Evolutionary conservation across 495 filamentous ascomycete genomes (phyloP).

Genomic region (Cercophora scortea): DNA sequence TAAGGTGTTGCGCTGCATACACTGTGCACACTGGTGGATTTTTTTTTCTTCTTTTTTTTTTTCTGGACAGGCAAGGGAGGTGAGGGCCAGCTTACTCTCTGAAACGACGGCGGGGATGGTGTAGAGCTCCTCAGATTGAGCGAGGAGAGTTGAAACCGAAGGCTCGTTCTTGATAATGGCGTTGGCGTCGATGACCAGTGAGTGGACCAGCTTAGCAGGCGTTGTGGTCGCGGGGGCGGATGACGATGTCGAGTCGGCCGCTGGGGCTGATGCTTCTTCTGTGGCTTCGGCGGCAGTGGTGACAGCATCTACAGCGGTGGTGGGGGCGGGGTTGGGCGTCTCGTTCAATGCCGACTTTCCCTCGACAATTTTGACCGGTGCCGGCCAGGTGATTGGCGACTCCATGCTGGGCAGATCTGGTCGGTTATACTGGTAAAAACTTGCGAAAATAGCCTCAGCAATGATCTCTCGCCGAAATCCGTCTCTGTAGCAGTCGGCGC

Average conservation of each 20-base stretch:
- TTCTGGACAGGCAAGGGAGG: too few species aligned
- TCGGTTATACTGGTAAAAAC: background rate
- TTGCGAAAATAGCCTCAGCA: background rate
- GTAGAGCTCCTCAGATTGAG: slow-evolving; percentile 66
- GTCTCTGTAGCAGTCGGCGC: background rate
- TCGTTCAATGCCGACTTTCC: background rate
- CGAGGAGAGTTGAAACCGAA: slow-evolving; percentile 65
- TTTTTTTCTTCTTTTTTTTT: too few species aligned
- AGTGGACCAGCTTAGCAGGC: slow-evolving; percentile 59
- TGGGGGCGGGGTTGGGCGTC: slow-evolving; percentile 16
- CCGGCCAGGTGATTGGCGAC: background rate
- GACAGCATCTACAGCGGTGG: slow-evolving; percentile 4
- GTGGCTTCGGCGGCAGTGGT: background rate
- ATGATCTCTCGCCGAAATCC: background rate
- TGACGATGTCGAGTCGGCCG: background rate
- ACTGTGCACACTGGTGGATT: background rate
- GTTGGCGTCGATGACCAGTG: slow-evolving; percentile 82
- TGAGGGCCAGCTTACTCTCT: slow-evolving; percentile 54
- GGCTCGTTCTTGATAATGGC: slow-evolving; percentile 88
- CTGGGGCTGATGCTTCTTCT: background rate
- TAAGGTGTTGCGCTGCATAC: background rate
- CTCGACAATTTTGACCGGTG: slow-evolving; percentile 1
- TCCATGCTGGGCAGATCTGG: slow-evolving; percentile 9
- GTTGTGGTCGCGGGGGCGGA: background rate
- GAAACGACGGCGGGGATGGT: slow-evolving; percentile 80